Percentiles rank a stretch among this genome's conserved stretches.
Conservation (phyloP, 345 rosid genomes). For the Populus ilicifolia region DNA sequence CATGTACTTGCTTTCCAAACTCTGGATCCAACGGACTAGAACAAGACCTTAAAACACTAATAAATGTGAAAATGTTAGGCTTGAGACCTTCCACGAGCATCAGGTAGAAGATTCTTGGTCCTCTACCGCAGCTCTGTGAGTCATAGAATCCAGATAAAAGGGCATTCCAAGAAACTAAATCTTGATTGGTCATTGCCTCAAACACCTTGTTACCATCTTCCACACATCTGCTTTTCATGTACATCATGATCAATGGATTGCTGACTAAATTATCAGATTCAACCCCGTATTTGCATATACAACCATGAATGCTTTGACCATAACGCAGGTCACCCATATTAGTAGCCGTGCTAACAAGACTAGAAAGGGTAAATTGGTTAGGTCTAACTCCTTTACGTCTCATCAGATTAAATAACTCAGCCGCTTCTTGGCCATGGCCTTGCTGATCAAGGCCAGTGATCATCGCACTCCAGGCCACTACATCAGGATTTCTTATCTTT, state of each 20-base stretch:
- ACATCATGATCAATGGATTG: constrained; percentile 45
- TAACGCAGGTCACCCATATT: constrained; percentile 21
- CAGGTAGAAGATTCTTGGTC: constrained; percentile 26
- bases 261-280: constrained; percentile 27
- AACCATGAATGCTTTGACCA: constrained; percentile 42
- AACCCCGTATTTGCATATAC: constrained; percentile 35
- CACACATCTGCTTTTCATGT: constrained; percentile 32
- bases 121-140: constrained; percentile 22
- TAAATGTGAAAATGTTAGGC: constrained; percentile 33
- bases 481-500: constrained; percentile 34
- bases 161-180: constrained; percentile 43
- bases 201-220: constrained; percentile 35
- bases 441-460: constrained; percentile 40
- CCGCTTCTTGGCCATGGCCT: constrained; percentile 30
- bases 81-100: constrained; percentile 35
- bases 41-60: constrained; percentile 34
- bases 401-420: constrained; percentile 35
- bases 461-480: constrained; percentile 41
- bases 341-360: constrained; percentile 33
- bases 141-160: constrained; percentile 33
- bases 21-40: constrained; percentile 23
- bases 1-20: constrained; percentile 42
- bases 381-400: constrained; percentile 33
- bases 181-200: constrained; percentile 26
- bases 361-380: constrained; percentile 33